Percentiles rank a stretch among this genome's conserved stretches.
Conservation (phyloP, 2,329 filamentous ascomycete genomes). For the Exophiala alcalophila region DNA sequence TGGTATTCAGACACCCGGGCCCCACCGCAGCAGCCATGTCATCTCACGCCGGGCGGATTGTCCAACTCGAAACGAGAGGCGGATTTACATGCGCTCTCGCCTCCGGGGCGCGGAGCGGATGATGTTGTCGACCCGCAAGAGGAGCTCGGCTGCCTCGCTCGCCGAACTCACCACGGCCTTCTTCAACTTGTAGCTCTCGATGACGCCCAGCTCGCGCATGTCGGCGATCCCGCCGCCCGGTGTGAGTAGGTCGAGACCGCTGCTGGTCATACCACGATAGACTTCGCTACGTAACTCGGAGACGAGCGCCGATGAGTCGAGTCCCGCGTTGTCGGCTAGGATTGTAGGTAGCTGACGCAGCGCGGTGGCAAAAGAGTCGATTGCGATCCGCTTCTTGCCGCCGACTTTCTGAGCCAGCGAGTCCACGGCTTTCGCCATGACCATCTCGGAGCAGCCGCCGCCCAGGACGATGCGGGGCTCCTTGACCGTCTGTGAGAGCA, state of each 20-base stretch:
- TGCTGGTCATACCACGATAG: slow-evolving; percentile 90
- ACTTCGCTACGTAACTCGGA: slow-evolving; percentile 88
- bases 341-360: slow-evolving; percentile 94
- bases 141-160: slow-evolving; percentile 91
- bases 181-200: slow-evolving; percentile 99
- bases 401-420: slow-evolving; percentile 88
- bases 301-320: slow-evolving; percentile 92
- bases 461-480: slow-evolving; percentile 92
- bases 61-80: too few species aligned
- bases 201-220: slow-evolving; percentile 91
- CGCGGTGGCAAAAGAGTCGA: slow-evolving; percentile 83
- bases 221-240: slow-evolving; percentile 91
- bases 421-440: slow-evolving; percentile 98
- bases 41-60: too few species aligned
- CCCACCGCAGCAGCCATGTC: too few species aligned
- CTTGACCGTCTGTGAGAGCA: slow-evolving; percentile 92
- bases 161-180: slow-evolving; percentile 95
- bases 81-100: slow-evolving; percentile 73
- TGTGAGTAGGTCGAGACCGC: slow-evolving; percentile 81
- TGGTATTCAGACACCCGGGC: too few species aligned
- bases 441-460: slow-evolving; percentile 95
- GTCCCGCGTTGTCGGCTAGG: slow-evolving; percentile 92
- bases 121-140: slow-evolving; percentile 95
- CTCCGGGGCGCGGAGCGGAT: slow-evolving; percentile 87
- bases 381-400: slow-evolving; percentile 93